A percentile compares a stretch with the other conserved stretches of the same genome.
These are phyloP conservation scores for Paspalum notatum DNA, from an alignment of 176 grass and related monocot species.

Conservation along the genomic window DNA sequence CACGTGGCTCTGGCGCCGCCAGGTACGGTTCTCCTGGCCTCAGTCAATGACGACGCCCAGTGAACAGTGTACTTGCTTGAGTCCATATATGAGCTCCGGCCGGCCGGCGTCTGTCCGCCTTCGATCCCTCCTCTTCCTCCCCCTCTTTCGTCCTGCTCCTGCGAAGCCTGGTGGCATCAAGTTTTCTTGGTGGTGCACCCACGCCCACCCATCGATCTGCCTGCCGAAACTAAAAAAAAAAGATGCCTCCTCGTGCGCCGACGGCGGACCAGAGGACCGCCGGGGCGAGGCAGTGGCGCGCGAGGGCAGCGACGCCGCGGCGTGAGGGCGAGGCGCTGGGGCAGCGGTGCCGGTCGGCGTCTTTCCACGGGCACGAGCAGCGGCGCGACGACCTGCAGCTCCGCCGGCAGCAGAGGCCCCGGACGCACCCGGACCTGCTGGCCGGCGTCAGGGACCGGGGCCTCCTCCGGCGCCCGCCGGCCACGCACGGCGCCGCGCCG, in stretches of 20 bases:
- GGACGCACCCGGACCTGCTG: slow-evolving; percentile 64
- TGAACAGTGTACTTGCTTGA: no score
- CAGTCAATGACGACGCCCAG: no score
- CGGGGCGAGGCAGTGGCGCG: background rate
- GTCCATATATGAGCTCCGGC: background rate
- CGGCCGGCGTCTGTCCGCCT: background rate
- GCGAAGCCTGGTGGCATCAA: background rate
- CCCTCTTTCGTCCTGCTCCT: background rate
- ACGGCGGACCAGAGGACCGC: slow-evolving; percentile 23
- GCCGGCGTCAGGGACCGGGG: slow-evolving; percentile 2
- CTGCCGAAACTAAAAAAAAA: background rate
- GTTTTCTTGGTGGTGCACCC: background rate
- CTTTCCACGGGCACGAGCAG: slow-evolving; percentile 53
- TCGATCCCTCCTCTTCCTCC: background rate
- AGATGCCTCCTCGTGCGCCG: slow-evolving; percentile 39
- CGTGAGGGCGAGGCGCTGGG: no score
- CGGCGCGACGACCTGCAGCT: slow-evolving; percentile 3
- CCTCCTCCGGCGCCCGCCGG: no score
- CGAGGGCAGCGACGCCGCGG: no score
- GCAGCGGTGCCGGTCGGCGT: slow-evolving; percentile 14
- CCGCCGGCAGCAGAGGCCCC: slow-evolving; percentile 32
- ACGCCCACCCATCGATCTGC: no score
- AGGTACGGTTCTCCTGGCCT: no score
- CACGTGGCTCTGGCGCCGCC: no score
- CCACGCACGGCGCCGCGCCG: no score